phyloP scores from a whole-genome alignment of 75 land plant genomes.

The Ceratopteris richardii region DNA sequence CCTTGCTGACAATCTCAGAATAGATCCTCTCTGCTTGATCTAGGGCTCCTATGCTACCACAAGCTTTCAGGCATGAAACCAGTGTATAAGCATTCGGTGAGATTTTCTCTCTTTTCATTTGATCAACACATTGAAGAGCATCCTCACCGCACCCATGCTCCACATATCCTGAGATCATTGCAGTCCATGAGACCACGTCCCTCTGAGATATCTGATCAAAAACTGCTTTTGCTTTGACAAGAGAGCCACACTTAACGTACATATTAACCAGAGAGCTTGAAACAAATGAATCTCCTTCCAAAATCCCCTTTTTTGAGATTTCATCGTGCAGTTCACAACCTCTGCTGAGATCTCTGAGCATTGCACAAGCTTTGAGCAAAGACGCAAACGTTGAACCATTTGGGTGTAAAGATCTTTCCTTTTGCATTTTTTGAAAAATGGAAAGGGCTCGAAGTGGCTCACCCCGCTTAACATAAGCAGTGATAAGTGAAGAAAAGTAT shows the following conservation, averaged over 20 bases:
- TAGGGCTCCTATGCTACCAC: constrained; percentile 3
- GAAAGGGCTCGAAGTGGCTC: no score
- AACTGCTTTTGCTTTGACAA: constrained; percentile 23
- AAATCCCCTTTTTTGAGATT: not conserved
- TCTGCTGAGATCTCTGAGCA: not conserved
- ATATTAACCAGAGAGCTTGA: constrained; percentile 15
- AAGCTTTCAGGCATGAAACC: constrained; percentile 2
- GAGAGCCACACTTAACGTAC: constrained; percentile 19
- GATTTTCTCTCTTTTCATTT: not conserved
- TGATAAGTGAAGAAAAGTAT: no score
- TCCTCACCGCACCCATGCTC: constrained; percentile 16
- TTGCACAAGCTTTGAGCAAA: not conserved
- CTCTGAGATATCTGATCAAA: constrained; percentile 21
- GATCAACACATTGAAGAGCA: constrained; percentile 3
- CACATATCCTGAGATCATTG: constrained; percentile 32
- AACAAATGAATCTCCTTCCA: constrained; percentile 13
- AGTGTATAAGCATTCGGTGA: not conserved
- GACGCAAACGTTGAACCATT: not conserved
- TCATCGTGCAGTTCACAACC: not conserved
- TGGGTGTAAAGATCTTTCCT: no score
- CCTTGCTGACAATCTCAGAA: not conserved
- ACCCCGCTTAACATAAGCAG: no score
- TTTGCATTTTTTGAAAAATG: no score
- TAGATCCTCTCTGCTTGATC: not conserved
- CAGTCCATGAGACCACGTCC: constrained; percentile 42